Conservation (phyloP, 148 eudicot species). For the Cornus kousa region DNA sequence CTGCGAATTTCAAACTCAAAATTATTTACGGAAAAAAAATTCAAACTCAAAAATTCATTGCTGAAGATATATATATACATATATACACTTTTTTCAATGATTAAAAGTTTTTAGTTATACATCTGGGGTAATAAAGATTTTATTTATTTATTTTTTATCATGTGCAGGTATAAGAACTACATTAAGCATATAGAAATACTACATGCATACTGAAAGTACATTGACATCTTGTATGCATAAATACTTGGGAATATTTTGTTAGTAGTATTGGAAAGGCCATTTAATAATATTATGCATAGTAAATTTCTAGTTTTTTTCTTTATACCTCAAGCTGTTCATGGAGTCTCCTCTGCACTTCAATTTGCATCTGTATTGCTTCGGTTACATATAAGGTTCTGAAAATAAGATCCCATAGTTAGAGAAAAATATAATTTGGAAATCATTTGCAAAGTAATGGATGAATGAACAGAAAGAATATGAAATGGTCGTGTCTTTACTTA, state of each 20-base stretch:
- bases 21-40: too few relatives aligned
- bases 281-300: not conserved
- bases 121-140: too few relatives aligned
- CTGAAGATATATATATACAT: not conserved
- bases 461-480: constrained; percentile 1
- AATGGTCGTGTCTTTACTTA: constrained; percentile 38
- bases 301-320: not conserved
- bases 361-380: constrained; percentile 92
- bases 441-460: constrained; percentile 8
- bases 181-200: not conserved
- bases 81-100: not conserved
- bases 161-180: not conserved
- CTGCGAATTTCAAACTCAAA: too few relatives aligned
- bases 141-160: not conserved
- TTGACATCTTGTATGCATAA: not conserved
- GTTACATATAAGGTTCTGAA: constrained; percentile 71
- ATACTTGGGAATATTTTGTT: not conserved
- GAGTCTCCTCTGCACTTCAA: constrained; percentile 86
- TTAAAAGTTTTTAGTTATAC: not conserved
- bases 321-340: constrained; percentile 96
- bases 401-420: constrained; percentile 11
- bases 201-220: not conserved
- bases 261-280: not conserved
- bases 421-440: not conserved
- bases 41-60: too few relatives aligned